Conservation (phyloP, 352 stramenopile genomes). For the Phytophthora nicotianae region DNA sequence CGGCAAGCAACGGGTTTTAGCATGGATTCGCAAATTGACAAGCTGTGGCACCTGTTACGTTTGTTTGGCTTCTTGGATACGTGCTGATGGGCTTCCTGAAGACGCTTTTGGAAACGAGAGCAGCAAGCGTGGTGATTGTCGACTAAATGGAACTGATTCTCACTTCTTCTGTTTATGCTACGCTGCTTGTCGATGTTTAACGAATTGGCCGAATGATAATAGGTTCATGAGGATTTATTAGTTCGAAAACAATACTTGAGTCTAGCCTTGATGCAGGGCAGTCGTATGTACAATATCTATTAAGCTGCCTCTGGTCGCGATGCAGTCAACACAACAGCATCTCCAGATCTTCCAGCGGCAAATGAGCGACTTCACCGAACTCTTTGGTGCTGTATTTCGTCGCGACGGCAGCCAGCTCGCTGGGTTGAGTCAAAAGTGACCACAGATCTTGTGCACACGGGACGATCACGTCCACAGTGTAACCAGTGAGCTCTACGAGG, state of each 20-base stretch:
- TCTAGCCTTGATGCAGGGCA: constrained; percentile 17
- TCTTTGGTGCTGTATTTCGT: constrained; percentile 54
- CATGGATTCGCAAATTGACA: constrained; percentile 5
- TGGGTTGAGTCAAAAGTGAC: constrained; percentile 36
- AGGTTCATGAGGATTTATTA: constrained; percentile 28
- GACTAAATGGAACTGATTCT: constrained; percentile 21
- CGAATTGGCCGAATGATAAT: background rate
- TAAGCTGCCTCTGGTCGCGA: constrained; percentile 12
- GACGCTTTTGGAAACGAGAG: constrained; percentile 8
- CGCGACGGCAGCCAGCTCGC: constrained; percentile 45
- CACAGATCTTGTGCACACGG: constrained; percentile 47
- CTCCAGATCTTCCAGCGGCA: constrained; percentile 44
- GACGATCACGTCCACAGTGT: constrained; percentile 43
- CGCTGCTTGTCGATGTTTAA: background rate
- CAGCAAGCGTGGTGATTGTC: constrained; percentile 8
- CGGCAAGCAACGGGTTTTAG: constrained; percentile 77
- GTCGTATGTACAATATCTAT: constrained; percentile 37
- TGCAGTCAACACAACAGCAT: constrained; percentile 32
- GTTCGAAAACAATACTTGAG: constrained; percentile 34
- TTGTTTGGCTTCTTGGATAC: background rate
- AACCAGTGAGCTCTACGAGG: constrained; percentile 55
- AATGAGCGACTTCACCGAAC: constrained; percentile 39
- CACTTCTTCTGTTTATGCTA: constrained; percentile 1
- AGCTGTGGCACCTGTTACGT: background rate
- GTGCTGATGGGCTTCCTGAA: background rate